A percentile compares a stretch with the other conserved stretches of the same genome.
phyloP scores from a whole-genome alignment of 208 protist species.

The Kentomonas sorsogonicus region DNA sequence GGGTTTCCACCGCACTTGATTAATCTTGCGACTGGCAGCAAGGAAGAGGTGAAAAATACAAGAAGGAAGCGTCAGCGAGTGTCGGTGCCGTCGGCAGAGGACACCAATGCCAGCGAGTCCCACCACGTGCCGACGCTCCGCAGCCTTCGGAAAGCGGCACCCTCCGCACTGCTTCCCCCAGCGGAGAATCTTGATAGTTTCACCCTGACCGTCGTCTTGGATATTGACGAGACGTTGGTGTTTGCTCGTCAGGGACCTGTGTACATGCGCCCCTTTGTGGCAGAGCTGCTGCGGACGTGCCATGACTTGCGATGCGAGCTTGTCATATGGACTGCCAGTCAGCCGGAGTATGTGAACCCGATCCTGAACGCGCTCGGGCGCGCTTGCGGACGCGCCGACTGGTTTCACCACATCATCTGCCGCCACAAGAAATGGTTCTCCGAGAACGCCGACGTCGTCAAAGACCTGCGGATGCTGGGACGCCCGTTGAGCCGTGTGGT shows the following conservation, averaged over 20 bases:
- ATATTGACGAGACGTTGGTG: conserved; percentile 82
- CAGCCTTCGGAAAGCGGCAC: too few species aligned
- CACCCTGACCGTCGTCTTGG: conserved; percentile 67
- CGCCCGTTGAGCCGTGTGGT: conserved; percentile 43
- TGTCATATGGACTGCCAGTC: conserved; percentile 67
- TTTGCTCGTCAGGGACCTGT: conserved; percentile 48
- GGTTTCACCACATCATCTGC: conserved; percentile 81
- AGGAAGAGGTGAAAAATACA: too few species aligned
- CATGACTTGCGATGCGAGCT: conserved; percentile 61
- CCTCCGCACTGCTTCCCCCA: too few species aligned
- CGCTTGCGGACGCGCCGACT: conserved; percentile 34
- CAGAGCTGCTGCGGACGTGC: conserved; percentile 43
- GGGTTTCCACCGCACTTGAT: too few species aligned
- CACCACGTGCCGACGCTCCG: too few species aligned
- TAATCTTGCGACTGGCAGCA: too few species aligned
- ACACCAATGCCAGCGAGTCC: too few species aligned
- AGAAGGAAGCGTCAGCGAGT: too few species aligned
- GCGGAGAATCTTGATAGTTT: too few species aligned
- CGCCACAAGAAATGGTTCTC: conserved; percentile 65
- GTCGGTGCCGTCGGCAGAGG: too few species aligned
- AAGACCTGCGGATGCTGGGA: conserved; percentile 60
- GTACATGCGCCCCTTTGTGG: conserved; percentile 42
- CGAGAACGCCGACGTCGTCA: conserved; percentile 27
- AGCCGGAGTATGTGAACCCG: conserved; percentile 56
- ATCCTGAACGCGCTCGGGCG: conserved; percentile 45